Percentiles rank a stretch among this genome's conserved stretches.
These are phyloP conservation scores for Botrytis fabae DNA, from an alignment of 2,329 filamentous ascomycete species.

Conservation along the genomic window DNA sequence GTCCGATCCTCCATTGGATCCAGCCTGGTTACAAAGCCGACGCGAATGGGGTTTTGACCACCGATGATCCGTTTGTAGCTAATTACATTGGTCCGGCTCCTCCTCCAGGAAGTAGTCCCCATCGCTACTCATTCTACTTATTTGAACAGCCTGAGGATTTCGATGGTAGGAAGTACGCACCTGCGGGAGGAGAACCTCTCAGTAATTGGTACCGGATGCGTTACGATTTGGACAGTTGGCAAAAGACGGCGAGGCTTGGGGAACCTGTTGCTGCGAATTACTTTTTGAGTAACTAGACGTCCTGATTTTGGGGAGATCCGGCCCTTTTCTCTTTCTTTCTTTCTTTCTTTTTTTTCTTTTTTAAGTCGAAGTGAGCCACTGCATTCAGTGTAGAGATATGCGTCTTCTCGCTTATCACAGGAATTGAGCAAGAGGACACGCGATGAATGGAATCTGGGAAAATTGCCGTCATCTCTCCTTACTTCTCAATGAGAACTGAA, in stretches of 20 bases:
- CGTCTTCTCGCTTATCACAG: too few species aligned
- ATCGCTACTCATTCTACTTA: conserved; percentile 52
- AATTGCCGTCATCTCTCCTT: neutral
- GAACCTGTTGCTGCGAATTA: conserved; percentile 44
- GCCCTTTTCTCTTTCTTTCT: too few species aligned
- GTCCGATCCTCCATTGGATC: conserved; percentile 51
- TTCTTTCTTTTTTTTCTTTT: neutral
- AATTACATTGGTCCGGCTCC: conserved; percentile 50
- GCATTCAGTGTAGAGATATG: neutral
- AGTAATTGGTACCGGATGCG: conserved; percentile 44
- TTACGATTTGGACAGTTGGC: conserved; percentile 47
- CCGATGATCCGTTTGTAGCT: conserved; percentile 38
- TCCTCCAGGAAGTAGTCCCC: conserved; percentile 48
- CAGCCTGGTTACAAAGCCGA: conserved; percentile 42
- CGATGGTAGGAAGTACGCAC: conserved; percentile 40
- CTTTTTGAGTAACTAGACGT: conserved; percentile 40
- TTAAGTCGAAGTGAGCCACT: neutral
- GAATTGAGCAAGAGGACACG: neutral
- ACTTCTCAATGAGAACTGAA: neutral
- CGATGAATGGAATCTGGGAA: neutral
- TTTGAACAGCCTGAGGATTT: conserved; percentile 50
- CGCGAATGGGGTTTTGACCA: neutral
- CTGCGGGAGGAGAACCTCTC: conserved; percentile 43
- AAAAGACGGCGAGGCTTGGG: conserved; percentile 41
- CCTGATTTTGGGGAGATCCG: neutral